Evolutionary conservation across 2,329 filamentous ascomycete genomes (phyloP).

Genomic region (Xylaria sp.): DNA sequence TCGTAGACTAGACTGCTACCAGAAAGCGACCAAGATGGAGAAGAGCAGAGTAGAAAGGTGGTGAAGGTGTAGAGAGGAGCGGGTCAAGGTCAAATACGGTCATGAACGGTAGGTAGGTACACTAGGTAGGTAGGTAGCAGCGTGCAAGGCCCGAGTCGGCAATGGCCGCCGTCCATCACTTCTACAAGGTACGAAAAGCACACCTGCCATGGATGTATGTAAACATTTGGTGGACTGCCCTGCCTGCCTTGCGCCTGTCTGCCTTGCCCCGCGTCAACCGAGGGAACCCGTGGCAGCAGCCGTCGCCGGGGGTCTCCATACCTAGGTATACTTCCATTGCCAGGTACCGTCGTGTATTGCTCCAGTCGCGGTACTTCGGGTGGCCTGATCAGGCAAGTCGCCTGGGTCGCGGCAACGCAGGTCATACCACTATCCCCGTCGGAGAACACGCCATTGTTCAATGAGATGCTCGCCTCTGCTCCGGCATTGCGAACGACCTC

Average conservation of each 20-base stretch:
- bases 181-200: too few relatives aligned
- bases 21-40: too few relatives aligned
- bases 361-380: neutral
- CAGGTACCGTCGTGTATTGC: neutral
- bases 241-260: too few relatives aligned
- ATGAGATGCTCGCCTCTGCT: neutral
- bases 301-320: neutral
- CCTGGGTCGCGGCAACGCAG: neutral
- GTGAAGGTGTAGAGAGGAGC: neutral
- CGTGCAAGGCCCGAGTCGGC: too few relatives aligned
- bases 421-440: neutral
- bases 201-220: neutral
- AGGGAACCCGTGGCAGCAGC: conserved; percentile 32
- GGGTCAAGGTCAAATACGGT: neutral
- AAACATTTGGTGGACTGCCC: too few relatives aligned
- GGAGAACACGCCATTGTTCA: conserved; percentile 12
- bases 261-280: conserved; percentile 38
- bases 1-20: too few relatives aligned
- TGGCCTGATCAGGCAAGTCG: neutral
- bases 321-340: neutral
- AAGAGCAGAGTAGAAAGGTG: neutral
- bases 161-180: too few relatives aligned
- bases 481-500: neutral
- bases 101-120: too few relatives aligned
- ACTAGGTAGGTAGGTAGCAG: too few relatives aligned